A percentile compares a stretch with the other conserved stretches of the same genome.
These are phyloP conservation scores for Brassica carinata DNA, from an alignment of 345 rosid genomes.

Conservation along the genomic window DNA sequence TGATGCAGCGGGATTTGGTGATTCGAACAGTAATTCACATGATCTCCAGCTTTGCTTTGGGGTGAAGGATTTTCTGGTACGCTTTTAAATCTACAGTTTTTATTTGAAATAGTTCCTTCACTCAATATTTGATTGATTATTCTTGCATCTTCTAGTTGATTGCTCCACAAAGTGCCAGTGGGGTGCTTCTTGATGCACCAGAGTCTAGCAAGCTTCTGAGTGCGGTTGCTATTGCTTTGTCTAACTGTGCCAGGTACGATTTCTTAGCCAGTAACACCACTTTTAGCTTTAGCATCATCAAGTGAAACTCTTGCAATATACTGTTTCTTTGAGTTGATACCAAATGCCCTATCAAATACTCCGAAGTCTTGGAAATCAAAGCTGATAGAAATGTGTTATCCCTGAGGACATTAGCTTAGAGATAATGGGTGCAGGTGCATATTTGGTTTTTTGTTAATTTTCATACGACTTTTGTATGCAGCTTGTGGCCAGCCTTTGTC, in stretches of 20 bases:
- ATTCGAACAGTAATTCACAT: slow-evolving; percentile 66
- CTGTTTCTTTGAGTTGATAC: slow-evolving; percentile 23
- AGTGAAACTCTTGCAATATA: background rate
- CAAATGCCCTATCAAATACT: slow-evolving; percentile 3
- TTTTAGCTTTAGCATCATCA: slow-evolving; percentile 23
- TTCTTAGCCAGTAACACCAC: slow-evolving; percentile 32
- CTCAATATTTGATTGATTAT: slow-evolving; percentile 7
- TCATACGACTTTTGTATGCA: slow-evolving; percentile 42
- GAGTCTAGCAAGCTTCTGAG: slow-evolving; percentile 96
- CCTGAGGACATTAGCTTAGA: slow-evolving; percentile 8
- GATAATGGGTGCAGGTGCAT: slow-evolving; percentile 13
- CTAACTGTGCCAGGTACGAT: slow-evolving; percentile 84
- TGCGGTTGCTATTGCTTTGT: slow-evolving; percentile 85
- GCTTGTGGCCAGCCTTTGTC: slow-evolving; percentile 97
- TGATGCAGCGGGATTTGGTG: slow-evolving; percentile 60
- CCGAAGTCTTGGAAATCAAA: background rate
- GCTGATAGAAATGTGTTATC: background rate
- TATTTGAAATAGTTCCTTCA: background rate
- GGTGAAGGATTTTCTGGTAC: slow-evolving; percentile 88
- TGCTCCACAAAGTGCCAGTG: slow-evolving; percentile 96
- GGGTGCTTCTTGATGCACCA: slow-evolving; percentile 89
- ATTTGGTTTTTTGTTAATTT: slow-evolving; percentile 4
- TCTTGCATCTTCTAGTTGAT: slow-evolving; percentile 60
- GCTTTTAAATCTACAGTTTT: slow-evolving; percentile 17
- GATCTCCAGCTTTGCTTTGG: slow-evolving; percentile 97